Percentiles rank a stretch among this genome's conserved stretches.
Evolutionary conservation across 352 stramenopile genomes (phyloP).

Genomic region (Globisporangium alternatum): DNA sequence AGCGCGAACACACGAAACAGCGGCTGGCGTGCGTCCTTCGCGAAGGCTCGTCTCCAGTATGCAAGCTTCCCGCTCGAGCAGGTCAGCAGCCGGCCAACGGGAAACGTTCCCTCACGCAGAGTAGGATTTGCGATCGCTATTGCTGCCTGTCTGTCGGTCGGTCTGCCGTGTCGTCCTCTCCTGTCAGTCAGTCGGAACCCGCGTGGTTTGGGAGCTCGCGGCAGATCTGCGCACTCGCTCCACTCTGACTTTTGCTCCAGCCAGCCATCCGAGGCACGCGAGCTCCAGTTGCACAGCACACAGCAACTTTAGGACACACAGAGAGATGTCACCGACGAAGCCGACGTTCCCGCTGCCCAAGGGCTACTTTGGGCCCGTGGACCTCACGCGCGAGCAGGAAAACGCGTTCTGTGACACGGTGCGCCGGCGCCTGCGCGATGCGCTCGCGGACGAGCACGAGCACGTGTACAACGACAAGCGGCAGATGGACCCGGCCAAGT

Average conservation of each 20-base stretch:
- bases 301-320: neutral
- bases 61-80: neutral
- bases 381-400: conserved; percentile 27
- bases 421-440: conserved; percentile 21
- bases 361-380: conserved; percentile 27
- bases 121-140: neutral
- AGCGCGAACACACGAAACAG: neutral
- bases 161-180: neutral
- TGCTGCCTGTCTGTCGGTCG: neutral
- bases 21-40: neutral
- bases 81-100: neutral
- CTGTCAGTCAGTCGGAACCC: no score
- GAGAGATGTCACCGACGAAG: neutral
- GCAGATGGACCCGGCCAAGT: conserved; percentile 34
- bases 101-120: neutral
- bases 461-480: conserved; percentile 24
- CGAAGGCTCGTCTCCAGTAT: neutral
- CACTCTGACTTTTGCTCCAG: neutral
- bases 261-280: neutral
- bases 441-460: conserved; percentile 33
- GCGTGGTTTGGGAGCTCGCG: no score
- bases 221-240: no score
- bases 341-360: conserved; percentile 22
- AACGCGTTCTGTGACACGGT: conserved; percentile 29
- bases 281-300: neutral